These are phyloP conservation scores for Phytophthora sansomeana DNA, from an alignment of 352 stramenopile genomes.

Conservation along the genomic window DNA sequence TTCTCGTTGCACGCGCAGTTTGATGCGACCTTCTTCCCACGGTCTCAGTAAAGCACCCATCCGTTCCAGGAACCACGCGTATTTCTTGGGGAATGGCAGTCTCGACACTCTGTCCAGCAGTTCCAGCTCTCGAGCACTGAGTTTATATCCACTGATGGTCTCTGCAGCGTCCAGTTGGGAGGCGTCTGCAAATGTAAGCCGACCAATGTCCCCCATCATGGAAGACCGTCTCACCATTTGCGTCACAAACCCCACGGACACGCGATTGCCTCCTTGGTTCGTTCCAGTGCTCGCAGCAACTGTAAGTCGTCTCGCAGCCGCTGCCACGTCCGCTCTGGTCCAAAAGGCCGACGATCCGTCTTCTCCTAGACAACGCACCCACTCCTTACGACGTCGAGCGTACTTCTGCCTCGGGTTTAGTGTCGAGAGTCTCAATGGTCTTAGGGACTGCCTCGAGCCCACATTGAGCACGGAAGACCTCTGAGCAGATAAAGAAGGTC, in stretches of 20 bases:
- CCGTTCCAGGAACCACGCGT: slow-evolving; percentile 85
- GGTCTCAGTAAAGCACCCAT: slow-evolving; percentile 69
- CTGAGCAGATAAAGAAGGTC: slow-evolving; percentile 27
- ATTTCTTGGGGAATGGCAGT: slow-evolving; percentile 81
- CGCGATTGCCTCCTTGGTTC: slow-evolving; percentile 26
- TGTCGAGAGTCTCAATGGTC: slow-evolving; percentile 56
- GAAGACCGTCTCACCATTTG: slow-evolving; percentile 70
- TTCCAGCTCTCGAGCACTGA: slow-evolving; percentile 62
- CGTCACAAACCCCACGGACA: slow-evolving; percentile 78
- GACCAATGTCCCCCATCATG: slow-evolving; percentile 54
- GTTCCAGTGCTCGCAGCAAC: slow-evolving; percentile 15
- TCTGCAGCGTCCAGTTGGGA: slow-evolving; percentile 66
- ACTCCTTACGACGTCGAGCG: slow-evolving; percentile 83
- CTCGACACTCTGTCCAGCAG: slow-evolving; percentile 72
- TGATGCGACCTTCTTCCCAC: slow-evolving; percentile 87
- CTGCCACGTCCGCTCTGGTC: slow-evolving; percentile 62
- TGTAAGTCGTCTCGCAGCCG: slow-evolving; percentile 34
- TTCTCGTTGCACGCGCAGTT: slow-evolving; percentile 77
- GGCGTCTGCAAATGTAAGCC: slow-evolving; percentile 74
- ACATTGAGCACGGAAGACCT: slow-evolving; percentile 34
- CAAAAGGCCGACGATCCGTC: slow-evolving; percentile 75
- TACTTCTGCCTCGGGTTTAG: slow-evolving; percentile 84
- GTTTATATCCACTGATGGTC: slow-evolving; percentile 71
- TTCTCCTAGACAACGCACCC: slow-evolving; percentile 67
- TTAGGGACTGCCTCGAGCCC: slow-evolving; percentile 20